Evolutionary conservation across 805 yeast species (phyloP), one percentile per base, ranked within the genome.

Genomic region (Torulaspora franciscae): DNA sequence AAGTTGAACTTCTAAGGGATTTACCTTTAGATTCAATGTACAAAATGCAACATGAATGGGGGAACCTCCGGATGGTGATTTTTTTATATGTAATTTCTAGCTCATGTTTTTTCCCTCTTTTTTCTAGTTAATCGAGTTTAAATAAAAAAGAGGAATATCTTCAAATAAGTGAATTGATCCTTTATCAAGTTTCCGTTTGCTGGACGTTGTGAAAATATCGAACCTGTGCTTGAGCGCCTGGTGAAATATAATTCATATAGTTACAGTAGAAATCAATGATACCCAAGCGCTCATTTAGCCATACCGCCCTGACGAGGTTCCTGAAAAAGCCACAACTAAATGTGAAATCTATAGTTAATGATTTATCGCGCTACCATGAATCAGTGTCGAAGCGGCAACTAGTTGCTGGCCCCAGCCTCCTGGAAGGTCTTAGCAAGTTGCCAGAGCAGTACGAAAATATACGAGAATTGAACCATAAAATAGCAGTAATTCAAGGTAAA

Each of bases 1-100:
- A 93, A 93, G 80, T 84, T 87, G 73, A 82, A 84, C 78, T 87
- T 87, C 79, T 87, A 85, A 81, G 57, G 54, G 47, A 43, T 32
- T n/a, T 32, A 44, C 30, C 32, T 33, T 33, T 42, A 35, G 30
- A 26, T 37, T 37, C 46, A 38, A 40, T 42, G 44, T 45, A 42
- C 35, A 46, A 39, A 46, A 34, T 29, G 43, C 40, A 42, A 37
- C 34, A 36, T 42, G 46, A 43, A 43, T 37, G 41, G 44, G 44
- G 45, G 49, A 45, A 42, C 43, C 52, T 40, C 26, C 44, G 45
- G 44, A 43, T 45, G 52, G 45, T 37, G 37, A 36, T 37, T 37
- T 45, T 46, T 45, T 44, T 43, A 45, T 48, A 45, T 48, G 52
- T 48, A 48, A 48, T 43, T 45, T 48, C 44, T 48, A 48, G 52